A percentile compares a stretch with the other conserved stretches of the same genome.
Evolutionary conservation across 495 filamentous ascomycete genomes (phyloP).

Genomic region (Trichoderma reesei): DNA sequence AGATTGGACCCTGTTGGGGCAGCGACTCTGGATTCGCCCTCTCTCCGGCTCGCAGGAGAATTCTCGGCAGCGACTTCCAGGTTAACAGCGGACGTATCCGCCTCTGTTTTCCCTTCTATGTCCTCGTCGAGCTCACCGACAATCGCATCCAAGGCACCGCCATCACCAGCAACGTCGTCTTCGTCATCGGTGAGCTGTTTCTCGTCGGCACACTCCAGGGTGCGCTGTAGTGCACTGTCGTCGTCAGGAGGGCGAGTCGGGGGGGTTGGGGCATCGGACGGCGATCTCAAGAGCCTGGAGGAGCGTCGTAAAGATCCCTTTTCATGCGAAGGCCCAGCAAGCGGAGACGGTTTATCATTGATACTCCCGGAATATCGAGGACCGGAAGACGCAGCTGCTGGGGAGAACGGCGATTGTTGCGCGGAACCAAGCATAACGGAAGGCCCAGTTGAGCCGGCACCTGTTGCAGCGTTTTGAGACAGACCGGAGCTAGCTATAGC

Average conservation of each 20-base stretch:
- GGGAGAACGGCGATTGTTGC: conserved; percentile 22
- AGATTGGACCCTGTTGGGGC: conserved; percentile 62
- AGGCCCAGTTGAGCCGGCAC: conserved; percentile 35
- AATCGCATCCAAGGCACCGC: conserved; percentile 64
- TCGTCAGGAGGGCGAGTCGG: conserved; percentile 44
- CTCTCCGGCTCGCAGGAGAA: conserved; percentile 91
- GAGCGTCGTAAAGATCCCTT: conserved; percentile 46
- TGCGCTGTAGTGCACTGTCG: conserved; percentile 48
- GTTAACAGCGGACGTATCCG: conserved; percentile 83
- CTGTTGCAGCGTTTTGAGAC: conserved; percentile 26
- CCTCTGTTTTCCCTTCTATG: conserved; percentile 56
- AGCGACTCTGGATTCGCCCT: conserved; percentile 83
- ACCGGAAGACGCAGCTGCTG: conserved; percentile 18
- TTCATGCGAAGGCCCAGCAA: conserved; percentile 19
- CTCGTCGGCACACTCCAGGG: conserved; percentile 92
- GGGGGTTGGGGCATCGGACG: conserved; percentile 35
- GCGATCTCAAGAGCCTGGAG: conserved; percentile 40
- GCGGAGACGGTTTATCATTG: conserved; percentile 20
- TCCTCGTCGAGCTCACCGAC: conserved; percentile 87
- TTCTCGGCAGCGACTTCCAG: conserved; percentile 84
- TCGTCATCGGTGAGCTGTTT: conserved; percentile 74
- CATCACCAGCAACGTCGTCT: conserved; percentile 59
- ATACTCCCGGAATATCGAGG: conserved; percentile 34
- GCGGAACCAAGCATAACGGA: conserved; percentile 20
- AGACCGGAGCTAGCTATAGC: conserved; percentile 66